A percentile compares a stretch with the other conserved stretches of the same genome.
phyloP scores from a whole-genome alignment of 1,284 basidiomycete genomes.

The Phlebopus sp. region DNA sequence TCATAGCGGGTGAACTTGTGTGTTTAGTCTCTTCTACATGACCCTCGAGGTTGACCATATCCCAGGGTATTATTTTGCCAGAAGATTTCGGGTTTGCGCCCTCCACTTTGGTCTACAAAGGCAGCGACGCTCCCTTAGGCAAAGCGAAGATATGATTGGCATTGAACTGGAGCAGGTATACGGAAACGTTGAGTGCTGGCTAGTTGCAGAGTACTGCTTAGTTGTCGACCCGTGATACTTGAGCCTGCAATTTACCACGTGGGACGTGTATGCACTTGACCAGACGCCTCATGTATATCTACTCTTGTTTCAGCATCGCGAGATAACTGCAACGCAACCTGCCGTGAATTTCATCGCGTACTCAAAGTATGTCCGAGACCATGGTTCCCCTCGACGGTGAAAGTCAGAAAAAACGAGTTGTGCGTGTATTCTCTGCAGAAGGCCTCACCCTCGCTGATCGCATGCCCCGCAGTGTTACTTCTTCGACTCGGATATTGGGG shows the following conservation, averaged over 20 bases:
- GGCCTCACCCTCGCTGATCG: constrained; percentile 3
- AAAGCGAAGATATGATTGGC: constrained; percentile 45
- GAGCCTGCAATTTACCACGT: not conserved
- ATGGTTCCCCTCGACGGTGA: constrained; percentile 76
- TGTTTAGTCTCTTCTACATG: constrained; percentile 22
- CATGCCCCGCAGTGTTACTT: constrained; percentile 79
- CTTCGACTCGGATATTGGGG: constrained; percentile 97
- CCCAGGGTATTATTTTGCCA: constrained; percentile 59
- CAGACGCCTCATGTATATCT: not conserved
- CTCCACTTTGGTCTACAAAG: constrained; percentile 72
- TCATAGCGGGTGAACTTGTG: constrained; percentile 77
- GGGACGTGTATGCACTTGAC: not conserved
- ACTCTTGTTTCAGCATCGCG: not conserved
- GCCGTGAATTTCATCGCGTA: constrained; percentile 2
- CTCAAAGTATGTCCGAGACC: constrained; percentile 43
- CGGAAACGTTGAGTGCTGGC: constrained; percentile 6
- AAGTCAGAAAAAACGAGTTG: constrained; percentile 79
- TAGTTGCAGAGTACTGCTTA: not conserved
- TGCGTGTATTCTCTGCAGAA: constrained; percentile 41
- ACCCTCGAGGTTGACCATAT: constrained; percentile 12
- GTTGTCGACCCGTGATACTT: not conserved
- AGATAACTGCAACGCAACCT: not conserved
- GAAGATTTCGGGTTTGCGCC: constrained; percentile 81
- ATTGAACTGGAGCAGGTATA: not conserved
- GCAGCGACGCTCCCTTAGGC: constrained; percentile 40